Evolutionary conservation across 306 rosid genomes (phyloP).

Genomic region (Prinsepia uniflora): DNA sequence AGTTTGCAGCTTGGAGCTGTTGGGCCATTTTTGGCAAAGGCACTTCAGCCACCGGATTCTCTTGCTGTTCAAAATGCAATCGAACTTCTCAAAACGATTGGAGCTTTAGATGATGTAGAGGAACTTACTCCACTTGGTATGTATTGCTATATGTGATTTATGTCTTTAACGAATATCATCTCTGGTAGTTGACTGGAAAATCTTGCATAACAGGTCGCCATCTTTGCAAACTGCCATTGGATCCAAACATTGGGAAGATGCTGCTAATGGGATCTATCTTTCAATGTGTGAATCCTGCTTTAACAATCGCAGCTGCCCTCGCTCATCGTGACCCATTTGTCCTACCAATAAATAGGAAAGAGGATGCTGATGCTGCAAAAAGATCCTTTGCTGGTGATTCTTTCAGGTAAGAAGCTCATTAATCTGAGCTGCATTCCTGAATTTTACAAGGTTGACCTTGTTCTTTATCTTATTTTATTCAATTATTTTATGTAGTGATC

Average conservation of each 20-base stretch:
- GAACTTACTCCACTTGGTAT: constrained; percentile 94
- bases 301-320: constrained; percentile 93
- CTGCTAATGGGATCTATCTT: constrained; percentile 95
- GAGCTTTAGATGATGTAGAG: constrained; percentile 79
- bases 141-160: constrained; percentile 19
- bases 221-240: constrained; percentile 91
- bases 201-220: constrained; percentile 60
- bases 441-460: constrained; percentile 14
- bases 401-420: constrained; percentile 57
- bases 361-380: constrained; percentile 91
- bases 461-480: constrained; percentile 17
- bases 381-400: constrained; percentile 81
- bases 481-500: constrained; percentile 58
- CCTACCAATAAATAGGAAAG: constrained; percentile 77
- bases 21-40: constrained; percentile 84
- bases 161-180: constrained; percentile 19
- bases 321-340: constrained; percentile 95
- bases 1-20: constrained; percentile 90
- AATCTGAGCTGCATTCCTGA: constrained; percentile 7
- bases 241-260: constrained; percentile 98
- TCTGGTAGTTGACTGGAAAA: constrained; percentile 20
- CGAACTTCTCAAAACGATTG: constrained; percentile 88
- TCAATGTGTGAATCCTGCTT: constrained; percentile 92
- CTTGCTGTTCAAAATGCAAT: constrained; percentile 92
- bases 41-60: constrained; percentile 96